Percentiles rank a stretch among this genome's conserved stretches.
phyloP scores from a whole-genome alignment of 1,139 yeast genomes.

The Blastobotrys ciferrii region DNA sequence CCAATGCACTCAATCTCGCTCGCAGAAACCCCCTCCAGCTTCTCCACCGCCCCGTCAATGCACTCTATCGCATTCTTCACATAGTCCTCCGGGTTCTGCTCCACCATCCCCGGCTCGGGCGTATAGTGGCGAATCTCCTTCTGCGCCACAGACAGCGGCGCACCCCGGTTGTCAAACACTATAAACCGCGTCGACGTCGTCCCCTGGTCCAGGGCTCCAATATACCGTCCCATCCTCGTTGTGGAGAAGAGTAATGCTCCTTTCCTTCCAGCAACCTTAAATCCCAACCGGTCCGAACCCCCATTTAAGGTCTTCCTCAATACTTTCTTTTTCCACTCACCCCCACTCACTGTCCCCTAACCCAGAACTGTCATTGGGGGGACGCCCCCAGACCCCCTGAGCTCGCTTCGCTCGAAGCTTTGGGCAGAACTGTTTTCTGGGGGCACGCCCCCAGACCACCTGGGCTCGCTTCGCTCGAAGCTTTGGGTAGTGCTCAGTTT shows the following conservation, averaged over 20 bases:
- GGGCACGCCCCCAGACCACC: no score
- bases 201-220: constrained; percentile 76
- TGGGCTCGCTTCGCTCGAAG: no score
- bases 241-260: background rate
- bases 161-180: constrained; percentile 68
- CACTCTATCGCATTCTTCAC: constrained; percentile 62
- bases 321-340: background rate
- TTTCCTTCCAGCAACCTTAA: no score
- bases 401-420: no score
- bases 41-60: constrained; percentile 36
- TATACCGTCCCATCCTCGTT: constrained; percentile 25
- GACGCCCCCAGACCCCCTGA: no score
- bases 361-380: no score
- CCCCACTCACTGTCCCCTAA: no score
- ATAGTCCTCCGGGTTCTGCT: constrained; percentile 86
- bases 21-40: constrained; percentile 31
- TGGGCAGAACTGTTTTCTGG: no score
- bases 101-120: constrained; percentile 68
- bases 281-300: background rate
- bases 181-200: constrained; percentile 94
- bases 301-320: background rate
- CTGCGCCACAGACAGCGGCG: constrained; percentile 82
- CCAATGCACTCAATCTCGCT: constrained; percentile 53
- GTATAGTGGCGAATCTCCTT: constrained; percentile 57
- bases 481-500: no score